Conservation (phyloP, 1,139 yeast species). For the Pichia norvegensis region DNA sequence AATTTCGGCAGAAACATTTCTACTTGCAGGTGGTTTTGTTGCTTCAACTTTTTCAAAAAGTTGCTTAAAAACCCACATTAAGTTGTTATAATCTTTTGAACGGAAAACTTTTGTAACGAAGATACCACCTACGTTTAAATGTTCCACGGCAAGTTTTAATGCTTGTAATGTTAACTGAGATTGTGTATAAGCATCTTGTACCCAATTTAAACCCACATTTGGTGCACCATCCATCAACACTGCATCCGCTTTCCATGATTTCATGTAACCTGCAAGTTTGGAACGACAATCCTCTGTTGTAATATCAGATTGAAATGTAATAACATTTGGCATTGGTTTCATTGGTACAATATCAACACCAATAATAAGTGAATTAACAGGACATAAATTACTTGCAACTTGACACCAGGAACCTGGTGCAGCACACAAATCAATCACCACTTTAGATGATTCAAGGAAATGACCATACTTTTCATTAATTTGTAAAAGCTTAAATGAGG, state of each 20-base stretch:
- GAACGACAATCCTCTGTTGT: conserved; percentile 98
- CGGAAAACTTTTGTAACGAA: conserved; percentile 95
- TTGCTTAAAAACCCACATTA: conserved; percentile 96
- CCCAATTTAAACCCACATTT: conserved; percentile 98
- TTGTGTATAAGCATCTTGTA: conserved; percentile 97
- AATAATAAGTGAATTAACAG: conserved; percentile 82
- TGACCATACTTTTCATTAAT: conserved; percentile 95
- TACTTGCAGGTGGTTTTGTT: conserved; percentile 96
- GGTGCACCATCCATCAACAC: conserved; percentile 99
- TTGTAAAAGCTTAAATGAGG: conserved; percentile 91
- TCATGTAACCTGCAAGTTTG: conserved; percentile 87
- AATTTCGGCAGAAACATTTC: conserved; percentile 98
- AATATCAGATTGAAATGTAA: conserved; percentile 92
- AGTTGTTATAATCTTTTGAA: conserved; percentile 93
- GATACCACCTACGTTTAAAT: conserved; percentile 87
- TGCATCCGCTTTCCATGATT: conserved; percentile 98
- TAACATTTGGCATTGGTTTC: conserved; percentile 87
- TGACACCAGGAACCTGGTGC: conserved; percentile 99
- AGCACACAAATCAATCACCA: conserved; percentile 95
- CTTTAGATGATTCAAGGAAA: conserved; percentile 91
- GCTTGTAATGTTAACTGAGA: conserved; percentile 93
- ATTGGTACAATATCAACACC: conserved; percentile 98
- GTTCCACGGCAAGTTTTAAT: conserved; percentile 89
- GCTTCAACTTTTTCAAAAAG: conserved; percentile 95
- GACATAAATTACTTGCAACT: conserved; percentile 91